Conservation (phyloP, 768 basidiomycete species). For the Lyophyllum shimeji region DNA sequence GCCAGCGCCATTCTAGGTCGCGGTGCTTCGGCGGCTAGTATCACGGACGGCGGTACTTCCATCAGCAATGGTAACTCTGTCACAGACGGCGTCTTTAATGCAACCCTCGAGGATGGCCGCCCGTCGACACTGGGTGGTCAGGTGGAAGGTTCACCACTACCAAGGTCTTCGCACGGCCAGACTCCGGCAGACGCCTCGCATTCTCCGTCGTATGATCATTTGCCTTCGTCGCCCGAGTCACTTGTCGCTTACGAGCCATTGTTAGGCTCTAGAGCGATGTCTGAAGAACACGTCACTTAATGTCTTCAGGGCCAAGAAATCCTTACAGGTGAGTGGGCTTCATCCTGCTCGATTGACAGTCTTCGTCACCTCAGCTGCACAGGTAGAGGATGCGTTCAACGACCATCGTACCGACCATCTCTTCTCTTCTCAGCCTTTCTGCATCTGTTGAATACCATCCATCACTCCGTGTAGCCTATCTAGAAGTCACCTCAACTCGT, state of each 20-base stretch:
- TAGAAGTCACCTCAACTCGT: constrained; percentile 24
- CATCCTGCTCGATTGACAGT: not conserved
- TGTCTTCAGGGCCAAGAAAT: constrained; percentile 10
- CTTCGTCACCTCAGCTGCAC: not conserved
- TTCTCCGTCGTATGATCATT: constrained; percentile 36
- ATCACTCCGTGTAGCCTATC: constrained; percentile 29
- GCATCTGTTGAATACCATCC: constrained; percentile 22
- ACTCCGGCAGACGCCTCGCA: constrained; percentile 15
- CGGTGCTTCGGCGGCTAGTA: too few species aligned
- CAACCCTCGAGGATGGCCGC: constrained; percentile 13
- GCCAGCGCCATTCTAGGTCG: constrained; percentile 40
- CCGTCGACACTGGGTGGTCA: not conserved
- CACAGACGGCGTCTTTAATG: constrained; percentile 23
- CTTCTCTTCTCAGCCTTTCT: constrained; percentile 3
- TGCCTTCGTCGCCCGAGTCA: constrained; percentile 47
- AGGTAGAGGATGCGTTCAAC: constrained; percentile 8
- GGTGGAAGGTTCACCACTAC: constrained; percentile 1
- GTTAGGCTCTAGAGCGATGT: constrained; percentile 25
- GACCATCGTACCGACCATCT: constrained; percentile 11
- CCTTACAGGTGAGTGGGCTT: constrained; percentile 16
- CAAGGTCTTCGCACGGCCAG: not conserved
- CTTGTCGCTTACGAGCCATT: constrained; percentile 38
- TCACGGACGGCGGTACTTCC: too few species aligned
- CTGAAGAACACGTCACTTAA: constrained; percentile 18
- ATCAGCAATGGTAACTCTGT: constrained; percentile 1